These are phyloP conservation scores for Kitagawia praeruptora DNA, from an alignment of 129 eudicot species.

Conservation along the genomic window DNA sequence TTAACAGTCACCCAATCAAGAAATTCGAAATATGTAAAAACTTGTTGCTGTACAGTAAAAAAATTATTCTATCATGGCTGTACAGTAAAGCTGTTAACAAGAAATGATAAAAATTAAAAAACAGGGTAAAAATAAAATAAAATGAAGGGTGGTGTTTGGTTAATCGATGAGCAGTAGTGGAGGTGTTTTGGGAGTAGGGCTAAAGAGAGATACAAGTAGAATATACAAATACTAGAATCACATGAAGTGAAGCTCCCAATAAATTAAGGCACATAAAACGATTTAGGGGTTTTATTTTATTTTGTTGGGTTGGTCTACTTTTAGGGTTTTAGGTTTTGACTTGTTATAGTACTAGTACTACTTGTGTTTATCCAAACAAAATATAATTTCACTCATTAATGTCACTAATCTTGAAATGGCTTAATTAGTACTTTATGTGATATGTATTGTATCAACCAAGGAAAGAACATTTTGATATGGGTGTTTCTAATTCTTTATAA, in stretches of 20 bases:
- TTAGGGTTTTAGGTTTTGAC: conserved; percentile 22
- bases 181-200: conserved; percentile 72
- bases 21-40: too few species aligned
- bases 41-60: background rate
- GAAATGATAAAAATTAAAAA: background rate
- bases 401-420: conserved; percentile 7
- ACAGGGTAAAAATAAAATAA: conserved; percentile 30
- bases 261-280: conserved; percentile 26
- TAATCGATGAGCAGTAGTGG: conserved; percentile 78
- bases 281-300: conserved; percentile 21
- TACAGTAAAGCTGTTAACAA: too few species aligned
- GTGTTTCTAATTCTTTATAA: conserved; percentile 1
- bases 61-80: background rate
- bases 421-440: background rate
- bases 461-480: conserved; percentile 10
- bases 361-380: conserved; percentile 1
- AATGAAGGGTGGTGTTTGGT: conserved; percentile 19
- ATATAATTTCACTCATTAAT: conserved; percentile 12
- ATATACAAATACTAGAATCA: conserved; percentile 9
- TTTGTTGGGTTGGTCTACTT: conserved; percentile 4
- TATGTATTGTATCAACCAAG: background rate
- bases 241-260: conserved; percentile 6
- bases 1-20: too few species aligned
- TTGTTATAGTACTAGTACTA: background rate
- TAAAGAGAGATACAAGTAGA: conserved; percentile 17